These are phyloP conservation scores for Liriodendron chinense DNA, from an alignment of 164 flowering plant species.

Conservation along the genomic window DNA sequence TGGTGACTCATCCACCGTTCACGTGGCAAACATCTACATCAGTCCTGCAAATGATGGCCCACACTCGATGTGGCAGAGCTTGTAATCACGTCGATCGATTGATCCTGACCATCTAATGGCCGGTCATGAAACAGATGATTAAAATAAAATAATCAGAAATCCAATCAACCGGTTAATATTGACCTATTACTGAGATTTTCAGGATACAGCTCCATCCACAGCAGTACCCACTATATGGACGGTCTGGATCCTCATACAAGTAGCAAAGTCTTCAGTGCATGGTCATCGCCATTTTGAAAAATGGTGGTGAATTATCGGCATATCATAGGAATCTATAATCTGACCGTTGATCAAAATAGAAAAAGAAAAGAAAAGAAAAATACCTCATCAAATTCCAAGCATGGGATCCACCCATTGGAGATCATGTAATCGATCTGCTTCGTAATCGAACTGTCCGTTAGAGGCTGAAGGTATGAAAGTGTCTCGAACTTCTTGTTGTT, in stretches of 20 bases:
- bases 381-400: constrained; percentile 75
- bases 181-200: not conserved
- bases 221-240: not conserved
- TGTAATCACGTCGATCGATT: too few relatives aligned
- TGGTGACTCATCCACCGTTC: too few relatives aligned
- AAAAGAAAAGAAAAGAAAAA: not conserved
- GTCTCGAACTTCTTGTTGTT: constrained; percentile 70
- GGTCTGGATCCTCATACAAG: not conserved
- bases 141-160: too few relatives aligned
- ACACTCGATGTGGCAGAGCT: too few relatives aligned
- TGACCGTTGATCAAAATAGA: not conserved
- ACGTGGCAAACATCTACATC: too few relatives aligned
- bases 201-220: not conserved
- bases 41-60: too few relatives aligned
- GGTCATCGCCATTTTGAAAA: too few relatives aligned
- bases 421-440: constrained; percentile 71
- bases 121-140: too few relatives aligned
- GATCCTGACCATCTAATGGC: too few relatives aligned
- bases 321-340: too few relatives aligned
- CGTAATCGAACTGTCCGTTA: constrained; percentile 48
- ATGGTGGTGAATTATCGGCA: too few relatives aligned
- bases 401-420: constrained; percentile 69
- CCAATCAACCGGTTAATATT: not conserved
- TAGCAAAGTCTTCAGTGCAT: too few relatives aligned
- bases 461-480: constrained; percentile 70